Conservation (phyloP, 208 protist genomes). For the Tritrichomonas foetus region DNA sequence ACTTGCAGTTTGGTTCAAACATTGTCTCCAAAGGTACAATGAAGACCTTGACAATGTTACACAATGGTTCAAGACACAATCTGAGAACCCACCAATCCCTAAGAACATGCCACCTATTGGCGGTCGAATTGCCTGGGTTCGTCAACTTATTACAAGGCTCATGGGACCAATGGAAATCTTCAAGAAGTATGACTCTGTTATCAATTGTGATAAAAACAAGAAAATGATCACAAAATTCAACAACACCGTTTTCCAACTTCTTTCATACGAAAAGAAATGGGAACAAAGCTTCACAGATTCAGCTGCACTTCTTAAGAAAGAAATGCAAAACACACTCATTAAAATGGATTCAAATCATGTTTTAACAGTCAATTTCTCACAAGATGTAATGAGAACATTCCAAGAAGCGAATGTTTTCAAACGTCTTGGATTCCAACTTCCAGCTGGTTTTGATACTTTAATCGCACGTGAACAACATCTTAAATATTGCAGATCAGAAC, state of each 20-base stretch:
- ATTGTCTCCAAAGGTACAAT: background rate
- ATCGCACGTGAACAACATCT: background rate
- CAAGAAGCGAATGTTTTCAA: slow-evolving; percentile 20
- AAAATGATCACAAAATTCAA: background rate
- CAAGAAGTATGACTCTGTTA: background rate
- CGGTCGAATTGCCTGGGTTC: background rate
- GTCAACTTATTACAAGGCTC: background rate
- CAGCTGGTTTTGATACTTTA: background rate
- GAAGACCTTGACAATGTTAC: background rate
- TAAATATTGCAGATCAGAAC: background rate
- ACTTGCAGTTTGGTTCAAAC: background rate
- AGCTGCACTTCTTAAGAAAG: background rate
- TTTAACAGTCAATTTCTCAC: slow-evolving; percentile 29
- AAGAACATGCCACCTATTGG: background rate
- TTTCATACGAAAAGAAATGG: background rate
- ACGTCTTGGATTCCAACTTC: background rate
- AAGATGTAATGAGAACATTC: background rate
- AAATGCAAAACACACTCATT: slow-evolving; percentile 29
- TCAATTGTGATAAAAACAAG: background rate
- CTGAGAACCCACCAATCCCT: background rate
- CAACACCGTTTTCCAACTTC: background rate
- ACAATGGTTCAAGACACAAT: background rate
- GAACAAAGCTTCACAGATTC: background rate
- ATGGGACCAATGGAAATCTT: background rate
- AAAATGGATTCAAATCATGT: slow-evolving; percentile 1